Percentiles rank a stretch among this genome's conserved stretches.
Conservation (phyloP, 768 basidiomycete genomes). For the Imleria badia region DNA sequence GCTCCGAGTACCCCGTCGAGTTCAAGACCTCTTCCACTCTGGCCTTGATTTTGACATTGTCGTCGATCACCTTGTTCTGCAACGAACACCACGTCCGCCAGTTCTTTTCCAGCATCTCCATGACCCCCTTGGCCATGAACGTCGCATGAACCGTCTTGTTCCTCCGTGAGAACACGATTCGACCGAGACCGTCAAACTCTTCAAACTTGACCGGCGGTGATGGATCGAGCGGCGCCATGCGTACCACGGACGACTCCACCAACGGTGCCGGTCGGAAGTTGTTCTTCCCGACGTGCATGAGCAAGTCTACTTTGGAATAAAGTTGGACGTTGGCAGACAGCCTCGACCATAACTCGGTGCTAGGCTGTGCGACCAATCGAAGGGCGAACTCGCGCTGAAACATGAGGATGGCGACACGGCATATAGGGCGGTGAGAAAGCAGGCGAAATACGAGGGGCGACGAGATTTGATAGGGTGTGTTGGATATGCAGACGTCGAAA, state of each 20-base stretch:
- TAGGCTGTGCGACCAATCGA: slow-evolving; percentile 83
- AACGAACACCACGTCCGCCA: slow-evolving; percentile 90
- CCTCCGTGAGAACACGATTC: slow-evolving; percentile 85
- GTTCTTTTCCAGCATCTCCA: slow-evolving; percentile 92
- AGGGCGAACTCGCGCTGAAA: slow-evolving; percentile 99
- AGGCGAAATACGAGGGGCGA: slow-evolving; percentile 97
- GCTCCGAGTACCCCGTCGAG: slow-evolving; percentile 71
- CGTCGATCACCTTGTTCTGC: slow-evolving; percentile 69
- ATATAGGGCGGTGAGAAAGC: slow-evolving; percentile 92
- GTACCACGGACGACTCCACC: slow-evolving; percentile 91
- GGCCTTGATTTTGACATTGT: slow-evolving; percentile 64
- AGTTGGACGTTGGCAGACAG: slow-evolving; percentile 96
- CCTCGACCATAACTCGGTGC: slow-evolving; percentile 86
- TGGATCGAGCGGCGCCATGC: slow-evolving; percentile 89
- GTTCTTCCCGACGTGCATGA: slow-evolving; percentile 96
- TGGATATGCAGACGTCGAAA: slow-evolving; percentile 99
- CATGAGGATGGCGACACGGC: slow-evolving; percentile 96
- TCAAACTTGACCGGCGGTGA: slow-evolving; percentile 95
- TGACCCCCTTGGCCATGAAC: slow-evolving; percentile 92
- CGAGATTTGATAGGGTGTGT: slow-evolving; percentile 99
- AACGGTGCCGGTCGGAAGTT: slow-evolving; percentile 95
- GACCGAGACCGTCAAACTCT: slow-evolving; percentile 93
- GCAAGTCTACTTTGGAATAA: slow-evolving; percentile 93
- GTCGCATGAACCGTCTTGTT: slow-evolving; percentile 90
- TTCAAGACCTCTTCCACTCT: slow-evolving; percentile 72